Conservation (phyloP, 2,329 filamentous ascomycete genomes). For the Exophiala oligosperma region DNA sequence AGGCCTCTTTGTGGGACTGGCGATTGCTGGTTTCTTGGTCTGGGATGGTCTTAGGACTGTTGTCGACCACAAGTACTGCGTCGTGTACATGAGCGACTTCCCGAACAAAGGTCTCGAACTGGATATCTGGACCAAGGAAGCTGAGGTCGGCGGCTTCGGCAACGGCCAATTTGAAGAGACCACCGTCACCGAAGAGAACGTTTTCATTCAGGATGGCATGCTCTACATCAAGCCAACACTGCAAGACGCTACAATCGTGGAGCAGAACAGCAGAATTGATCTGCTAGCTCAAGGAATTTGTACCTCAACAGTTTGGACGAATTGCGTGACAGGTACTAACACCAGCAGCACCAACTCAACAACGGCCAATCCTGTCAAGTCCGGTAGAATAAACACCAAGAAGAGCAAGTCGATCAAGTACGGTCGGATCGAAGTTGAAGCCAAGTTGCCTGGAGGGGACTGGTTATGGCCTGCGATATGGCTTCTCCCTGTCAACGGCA, state of each 20-base stretch:
- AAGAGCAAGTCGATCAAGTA: constrained; percentile 72
- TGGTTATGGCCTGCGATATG: constrained; percentile 91
- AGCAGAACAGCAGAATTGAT: constrained; percentile 67
- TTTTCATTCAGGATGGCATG: constrained; percentile 67
- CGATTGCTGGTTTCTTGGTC: constrained; percentile 67
- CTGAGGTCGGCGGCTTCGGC: constrained; percentile 52
- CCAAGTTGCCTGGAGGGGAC: constrained; percentile 73
- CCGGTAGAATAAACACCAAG: constrained; percentile 75
- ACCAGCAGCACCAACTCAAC: constrained; percentile 74
- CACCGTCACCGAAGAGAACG: constrained; percentile 70
- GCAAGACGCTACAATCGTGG: constrained; percentile 66
- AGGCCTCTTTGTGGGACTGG: constrained; percentile 68
- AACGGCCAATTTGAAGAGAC: constrained; percentile 83
- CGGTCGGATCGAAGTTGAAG: constrained; percentile 76
- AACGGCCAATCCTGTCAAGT: constrained; percentile 75
- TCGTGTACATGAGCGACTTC: constrained; percentile 67
- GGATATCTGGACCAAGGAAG: constrained; percentile 67
- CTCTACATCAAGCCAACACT: constrained; percentile 77
- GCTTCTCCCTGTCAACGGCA: constrained; percentile 75
- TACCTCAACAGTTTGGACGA: constrained; percentile 58
- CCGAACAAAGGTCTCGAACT: constrained; percentile 56
- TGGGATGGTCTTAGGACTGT: constrained; percentile 74
- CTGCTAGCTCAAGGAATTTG: constrained; percentile 66
- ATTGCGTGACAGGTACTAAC: constrained; percentile 76
- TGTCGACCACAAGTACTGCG: constrained; percentile 71